Evolutionary conservation across 2,329 filamentous ascomycete genomes (phyloP), one percentile per base, ranked within the genome.

Genomic region (Alternaria hordeiaustralica): DNA sequence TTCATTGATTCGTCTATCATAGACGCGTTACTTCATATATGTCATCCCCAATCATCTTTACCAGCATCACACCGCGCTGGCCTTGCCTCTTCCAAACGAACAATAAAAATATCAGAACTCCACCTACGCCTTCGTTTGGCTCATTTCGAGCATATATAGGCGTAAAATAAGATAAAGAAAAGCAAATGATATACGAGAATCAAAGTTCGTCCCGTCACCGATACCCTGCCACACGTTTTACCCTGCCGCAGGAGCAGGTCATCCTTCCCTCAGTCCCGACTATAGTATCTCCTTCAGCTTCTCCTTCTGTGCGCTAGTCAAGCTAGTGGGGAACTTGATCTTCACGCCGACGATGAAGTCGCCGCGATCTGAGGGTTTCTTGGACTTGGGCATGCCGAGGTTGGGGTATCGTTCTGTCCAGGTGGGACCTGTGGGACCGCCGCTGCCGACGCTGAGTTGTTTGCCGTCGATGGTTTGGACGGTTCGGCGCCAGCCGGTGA

Each of bases 401-500:
- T 88, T 87, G 0, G 96, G 96, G 77, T 92, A 99, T 30, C 86
- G 85, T 70, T 97, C 94, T 72, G 89, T 89, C 78, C 89, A 92
- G 12, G 91, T 93, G 0, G 95, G 94, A 61, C 92, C 90, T 7
- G 95, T 98, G 1, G 95, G 95, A 0, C 94, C 95, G 6, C 86
- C 83, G 79, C 94, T 94, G 47, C 92, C 88, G 43, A 98, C 87
- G 55, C 85, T 88, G 71, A 99, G 84, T 74, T 94, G 91, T 77
- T 92, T 94, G 71, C 92, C 92, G 75, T 99, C 96, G 72, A 99
- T 98, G 10, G 95, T 99, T 30, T 90, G 89, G 21, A 99, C 89
- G n/a, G 92, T 96, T 58, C 92, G 89, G 72, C 88, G 91, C 96
- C 96, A 99, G 62, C 96, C 96, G 0, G 94, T 97, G 47, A 99